Percentiles rank a stretch among this genome's conserved stretches.
These are phyloP conservation scores for Hymenochaete sp. DNA, from an alignment of 1,284 basidiomycete genomes.

Conservation along the genomic window DNA sequence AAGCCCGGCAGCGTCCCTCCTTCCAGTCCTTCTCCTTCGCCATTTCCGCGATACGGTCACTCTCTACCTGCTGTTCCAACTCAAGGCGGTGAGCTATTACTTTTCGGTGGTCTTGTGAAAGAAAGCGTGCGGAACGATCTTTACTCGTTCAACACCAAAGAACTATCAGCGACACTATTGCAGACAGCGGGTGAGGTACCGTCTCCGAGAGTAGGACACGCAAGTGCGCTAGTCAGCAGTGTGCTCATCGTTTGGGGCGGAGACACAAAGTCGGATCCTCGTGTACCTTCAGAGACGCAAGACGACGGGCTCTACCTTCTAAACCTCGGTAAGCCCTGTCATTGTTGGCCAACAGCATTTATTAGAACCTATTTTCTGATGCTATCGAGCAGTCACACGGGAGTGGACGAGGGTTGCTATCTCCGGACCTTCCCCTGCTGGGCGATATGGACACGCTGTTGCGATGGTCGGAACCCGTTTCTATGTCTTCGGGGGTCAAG, in stretches of 20 bases:
- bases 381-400: constrained; percentile 51
- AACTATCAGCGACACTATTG: constrained; percentile 69
- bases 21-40: constrained; percentile 62
- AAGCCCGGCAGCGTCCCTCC: constrained; percentile 54
- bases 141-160: constrained; percentile 80
- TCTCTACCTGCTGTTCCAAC: constrained; percentile 85
- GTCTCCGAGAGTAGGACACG: constrained; percentile 88
- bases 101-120: constrained; percentile 94
- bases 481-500: constrained; percentile 95
- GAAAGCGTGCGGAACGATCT: constrained; percentile 92
- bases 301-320: constrained; percentile 95
- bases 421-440: constrained; percentile 68
- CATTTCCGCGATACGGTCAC: constrained; percentile 97
- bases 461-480: constrained; percentile 89
- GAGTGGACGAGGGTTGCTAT: constrained; percentile 91
- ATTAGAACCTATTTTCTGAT: constrained; percentile 6
- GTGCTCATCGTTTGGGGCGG: constrained; percentile 98
- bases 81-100: constrained; percentile 81
- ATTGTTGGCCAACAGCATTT: constrained; percentile 11
- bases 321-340: constrained; percentile 68
- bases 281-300: constrained; percentile 69
- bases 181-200: constrained; percentile 90
- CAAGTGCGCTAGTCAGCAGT: constrained; percentile 90
- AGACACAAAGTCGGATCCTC: constrained; percentile 76
- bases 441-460: constrained; percentile 94